Evolutionary conservation across 176 grass and related monocot genomes (phyloP), one percentile per base, ranked within the genome.

Genomic region (Avena atlantica): DNA sequence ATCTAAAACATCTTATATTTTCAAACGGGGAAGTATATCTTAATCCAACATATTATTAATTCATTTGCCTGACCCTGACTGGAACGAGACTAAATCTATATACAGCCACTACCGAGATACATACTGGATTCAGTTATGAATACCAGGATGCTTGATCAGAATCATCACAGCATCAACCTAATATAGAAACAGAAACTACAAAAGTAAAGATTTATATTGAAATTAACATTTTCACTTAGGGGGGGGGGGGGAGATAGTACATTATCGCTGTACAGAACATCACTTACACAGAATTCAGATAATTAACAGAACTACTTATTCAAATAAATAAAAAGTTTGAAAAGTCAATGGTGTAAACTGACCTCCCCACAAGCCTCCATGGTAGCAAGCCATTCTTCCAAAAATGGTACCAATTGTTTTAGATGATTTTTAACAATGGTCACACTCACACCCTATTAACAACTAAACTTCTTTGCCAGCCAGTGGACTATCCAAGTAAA

Each of bases 371-470:
- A 89, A 76, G 85, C 65, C 67, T 96, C 96, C 62, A 95, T 86
- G 24, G 81, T 80, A 83, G 92, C 93, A 83, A 98, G 56, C 93
- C 96, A 98, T 86, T 98, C 96, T 87, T 98, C 93, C 31, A 90
- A 87, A 89, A 98, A 98, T 8, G 90, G 92, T 71, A 85, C 64
- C 60, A 94, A 83, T 85, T 90, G 71, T 23, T 84, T 83, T 17
- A 83, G 78, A 88, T 83, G 86, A 64, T 96, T 85, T 86, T 87
- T 81, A 60, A 78, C 50, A 50, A 61, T 57, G 50, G 82, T 52
- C 45, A 70, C 3, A 15, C 37, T 74, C 69, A 85, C 5, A 16
- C 34, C 19, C 75, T 31, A 90, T 13, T 69, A 74, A 60, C 58
- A 79, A 31, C 4, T 29, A 42, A 31, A 74, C 61, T 60, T 84